Base-by-base conservation (phyloP, 2,329 filamentous ascomycete species). In the Fusarium floridanum region DNA sequence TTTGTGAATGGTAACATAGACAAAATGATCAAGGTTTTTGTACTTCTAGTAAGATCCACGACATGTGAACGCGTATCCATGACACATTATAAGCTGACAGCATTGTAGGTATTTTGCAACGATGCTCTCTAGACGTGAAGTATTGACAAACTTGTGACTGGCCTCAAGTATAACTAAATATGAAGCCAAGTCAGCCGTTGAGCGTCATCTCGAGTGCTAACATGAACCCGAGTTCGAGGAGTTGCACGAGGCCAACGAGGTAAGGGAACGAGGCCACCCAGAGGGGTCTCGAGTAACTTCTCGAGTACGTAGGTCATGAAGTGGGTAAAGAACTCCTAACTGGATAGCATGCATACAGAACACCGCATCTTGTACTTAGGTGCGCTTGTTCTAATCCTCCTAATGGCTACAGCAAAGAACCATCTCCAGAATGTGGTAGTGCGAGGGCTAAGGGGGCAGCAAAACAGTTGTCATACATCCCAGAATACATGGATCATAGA, bases 21-120 rank as follows among this genome's bases (percentile, higher is more conserved):
- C 24, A n/a, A 48, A 60, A 61, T 69, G 59, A 66, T 66, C 37
- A 55, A 29, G 48, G 8, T 12, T 53, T 29, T 55, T 20, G 27
- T 55, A 14, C 48, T 17, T 55, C 43, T 59, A 34, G 11, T 34
- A 34, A 12, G 50, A 64, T 62, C 24, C 34, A 68, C 61, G 43
- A 50, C 20, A 45, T 37, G 20, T 60, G 53, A 22, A 64, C n/a
- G n/a, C 11, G 41, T 22, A 43, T 43, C 41, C n/a, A 43, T 43
- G 41, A 43, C 41, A 43, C 41, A 22, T 22, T 14, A 43, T 43
- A 43, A 43, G 41, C 41, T 43, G n/a, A 43, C 41, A 1, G 9
- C 45, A 16, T 24, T 27, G 45, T 32, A 11, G 32, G 32, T 17
- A 50, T 6, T 6, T 50, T 27, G 22, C 22, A 48, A 14, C 11